Evolutionary conservation across 441 rosid genomes (phyloP), one percentile per base, ranked within the genome.

Genomic region (Pelargonium fulgidum): DNA sequence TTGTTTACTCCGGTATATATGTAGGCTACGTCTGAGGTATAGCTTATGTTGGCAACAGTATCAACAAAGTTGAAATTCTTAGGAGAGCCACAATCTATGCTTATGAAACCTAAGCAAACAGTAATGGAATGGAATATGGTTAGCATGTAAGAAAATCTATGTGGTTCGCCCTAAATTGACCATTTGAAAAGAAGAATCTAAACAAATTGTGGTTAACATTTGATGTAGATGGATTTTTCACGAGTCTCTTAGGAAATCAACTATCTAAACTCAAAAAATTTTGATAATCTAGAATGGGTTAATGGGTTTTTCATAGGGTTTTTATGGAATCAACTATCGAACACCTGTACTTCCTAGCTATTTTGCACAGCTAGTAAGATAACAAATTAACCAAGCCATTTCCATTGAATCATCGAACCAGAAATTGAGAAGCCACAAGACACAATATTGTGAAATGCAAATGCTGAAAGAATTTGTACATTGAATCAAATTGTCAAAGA

Each of bases 21-120:
- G 58, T 58, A 66, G 24, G 64, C 9, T 58, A 59, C 70, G 24
- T 72, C 75, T 1, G 75, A 54, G 14, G 69, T 14, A 0, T 72
- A 72, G 45, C 75, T 72, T 20, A 72, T 72, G 20, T 66, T 61
- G 3, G 75, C 56, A 61, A 66, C 70, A 3, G 11, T 61, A 63
- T 72, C 75, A 3, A 66, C 24, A 7, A 66, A 66, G 42, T 61
- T 67, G 70, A 72, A 66, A 67, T 72, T 72, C 19, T 0, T 58
- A 6, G 70, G 70, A 0, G 59, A 8, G 0, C 70, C 75, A 45
- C 75, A 72, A 41, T 72, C 70, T 13, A 72, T 66, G 70, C 75
- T 59, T 66, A 72, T 72, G 70, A 72, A 72, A 26, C 70, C 70
- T 72, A 33, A 22, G 59, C 16, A 39, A 39, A 56, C 36, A 20